Evolutionary conservation across 331 rosid species (phyloP).

Genomic region (Malus hybrid): DNA sequence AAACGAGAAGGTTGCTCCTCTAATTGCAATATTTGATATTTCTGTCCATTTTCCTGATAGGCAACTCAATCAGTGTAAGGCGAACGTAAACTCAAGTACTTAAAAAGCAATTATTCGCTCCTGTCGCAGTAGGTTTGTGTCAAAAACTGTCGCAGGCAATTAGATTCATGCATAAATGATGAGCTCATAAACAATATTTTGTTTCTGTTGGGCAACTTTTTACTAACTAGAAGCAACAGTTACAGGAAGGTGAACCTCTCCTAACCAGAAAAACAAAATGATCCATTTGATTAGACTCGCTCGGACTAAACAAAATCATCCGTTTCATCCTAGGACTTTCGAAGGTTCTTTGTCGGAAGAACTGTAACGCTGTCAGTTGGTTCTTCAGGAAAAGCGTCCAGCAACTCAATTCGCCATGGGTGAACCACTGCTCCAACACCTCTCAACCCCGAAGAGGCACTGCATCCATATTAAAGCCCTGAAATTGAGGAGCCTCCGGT

Average conservation of each 20-base stretch:
- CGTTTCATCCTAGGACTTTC: background rate
- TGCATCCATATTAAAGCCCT: background rate
- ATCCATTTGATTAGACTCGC: background rate
- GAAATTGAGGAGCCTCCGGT: background rate
- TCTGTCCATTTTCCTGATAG: background rate
- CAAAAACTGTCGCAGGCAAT: too few relatives aligned
- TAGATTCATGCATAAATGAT: background rate
- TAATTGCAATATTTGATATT: background rate
- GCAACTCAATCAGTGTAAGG: background rate
- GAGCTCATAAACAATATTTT: background rate
- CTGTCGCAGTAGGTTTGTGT: too few relatives aligned
- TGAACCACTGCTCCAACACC: background rate
- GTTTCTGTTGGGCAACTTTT: background rate
- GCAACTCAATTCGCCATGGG: background rate
- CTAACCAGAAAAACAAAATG: background rate
- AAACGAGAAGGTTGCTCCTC: too few relatives aligned
- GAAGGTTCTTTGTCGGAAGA: background rate
- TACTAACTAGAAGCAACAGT: background rate
- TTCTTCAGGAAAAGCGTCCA: background rate
- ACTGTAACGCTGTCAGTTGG: background rate
- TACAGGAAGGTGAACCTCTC: background rate
- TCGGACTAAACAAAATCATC: background rate
- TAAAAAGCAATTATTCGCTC: too few relatives aligned
- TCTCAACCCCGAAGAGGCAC: background rate
- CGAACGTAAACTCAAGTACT: background rate